Evolutionary conservation across 2,329 filamentous ascomycete species (phyloP), one percentile per base, ranked within the genome.

Genomic region (Fusarium kyushuense): DNA sequence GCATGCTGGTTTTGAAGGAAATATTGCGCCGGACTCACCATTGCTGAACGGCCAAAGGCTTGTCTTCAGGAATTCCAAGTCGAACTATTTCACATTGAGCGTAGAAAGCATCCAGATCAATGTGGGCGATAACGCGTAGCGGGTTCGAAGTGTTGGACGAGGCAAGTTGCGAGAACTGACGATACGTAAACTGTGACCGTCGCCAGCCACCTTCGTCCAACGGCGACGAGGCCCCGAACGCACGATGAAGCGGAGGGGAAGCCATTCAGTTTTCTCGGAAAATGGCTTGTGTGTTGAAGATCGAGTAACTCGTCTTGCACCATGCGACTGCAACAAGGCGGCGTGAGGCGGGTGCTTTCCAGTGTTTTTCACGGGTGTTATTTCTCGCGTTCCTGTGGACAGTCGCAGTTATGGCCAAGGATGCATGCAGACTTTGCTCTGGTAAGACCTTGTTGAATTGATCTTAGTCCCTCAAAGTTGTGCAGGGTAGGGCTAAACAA

Each of bases 31-130:
- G 63, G 45, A 71, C 79, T 66, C 81, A 90, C 92, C 92, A 98
- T 84, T 98, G 95, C 76, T 96, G 94, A 21, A 99, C 96, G 1
- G 94, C 96, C 25, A 99, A 86, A 12, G 96, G 96, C 69, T 89
- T 87, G 58, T 93, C 87, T 64, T 92, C 89, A 16, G 90, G 83
- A 13, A 92, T 82, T 14, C 89, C 90, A 43, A 98, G 84, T 10
- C 96, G 89, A 12, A 97, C 89, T 86, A 94, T 96, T 80, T 99
- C 96, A 76, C 94, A 97, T 82, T 99, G 96, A 5, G 92, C 92
- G 78, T 99, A 99, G 80, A 99, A 99, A 38, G 95, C 95, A 86
- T 99, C 96, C 62, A 99, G 89, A 75, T 99, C 96, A 67, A 98
- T 89, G 78, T 97, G 94, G 9, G 93, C 93, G 71, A 97, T 89